Base-by-base conservation (phyloP, 2,329 filamentous ascomycete species). In the Pseudocercospora fijiensis region DNA sequence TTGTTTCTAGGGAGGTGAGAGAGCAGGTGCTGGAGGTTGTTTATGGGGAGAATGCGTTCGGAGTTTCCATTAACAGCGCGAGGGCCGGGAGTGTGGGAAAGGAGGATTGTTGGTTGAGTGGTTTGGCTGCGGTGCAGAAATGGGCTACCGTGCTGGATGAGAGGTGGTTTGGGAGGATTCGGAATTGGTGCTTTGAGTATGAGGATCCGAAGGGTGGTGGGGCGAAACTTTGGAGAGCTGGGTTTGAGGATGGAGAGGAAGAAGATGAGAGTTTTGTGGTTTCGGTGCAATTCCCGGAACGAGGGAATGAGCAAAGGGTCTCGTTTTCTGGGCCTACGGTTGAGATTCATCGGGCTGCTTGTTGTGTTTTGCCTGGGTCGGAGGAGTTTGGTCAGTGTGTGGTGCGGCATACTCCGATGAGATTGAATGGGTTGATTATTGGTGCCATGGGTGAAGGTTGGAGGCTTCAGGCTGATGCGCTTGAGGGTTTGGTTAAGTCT, bases 41-140 rank as follows among this genome's bases (percentile, higher is more conserved):
- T 55, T 74, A 74, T 51, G 62, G 60, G 9, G 65, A 69, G 58
- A 73, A 71, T 22, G 66, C 57, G 0, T 73, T 75, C 45, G 68
- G 66, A 1, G 55, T 73, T 22, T 64, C 67, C 22, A 24, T 71
- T 9, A 22, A n/a, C n/a, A n/a, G n/a, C n/a, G n/a, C n/a, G n/a
- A n/a, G n/a, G n/a, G n/a, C 37, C 1, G 37, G 37, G 9, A 18
- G 37, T 41, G 37, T 41, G 3, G 37, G 37, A n/a, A 41, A 41
- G 37, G 37, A 18, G 37, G 37, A 41, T 41, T 41, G 37, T 41
- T n/a, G 2, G 16, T n/a, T 63, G 22, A 61, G 45, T 1, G 62
- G 58, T 6, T 41, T 66, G 24, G 41, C 9, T 16, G 64, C 65
- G 1, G 37, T 68, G 1, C 30, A 58, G 51, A 68, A 59, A 26